Base-by-base conservation (phyloP, 208 protist species). In the Trypanosoma boissoni region DNA sequence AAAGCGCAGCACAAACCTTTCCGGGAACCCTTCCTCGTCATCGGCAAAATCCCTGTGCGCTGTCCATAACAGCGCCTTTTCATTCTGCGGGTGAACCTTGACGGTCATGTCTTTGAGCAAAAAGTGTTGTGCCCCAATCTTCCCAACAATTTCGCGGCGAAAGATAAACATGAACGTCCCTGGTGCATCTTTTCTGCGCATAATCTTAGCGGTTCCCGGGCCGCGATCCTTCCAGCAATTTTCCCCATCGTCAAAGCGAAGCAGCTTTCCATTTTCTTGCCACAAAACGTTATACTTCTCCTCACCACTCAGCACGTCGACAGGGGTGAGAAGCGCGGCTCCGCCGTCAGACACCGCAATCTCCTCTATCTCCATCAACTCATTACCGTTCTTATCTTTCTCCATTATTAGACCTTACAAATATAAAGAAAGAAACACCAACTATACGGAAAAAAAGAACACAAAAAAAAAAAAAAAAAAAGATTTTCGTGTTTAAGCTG, bases 221-320 rank as follows among this genome's bases (percentile, higher is more conserved):
- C 87, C 92, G 41, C 92, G 80, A 75, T 97, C 92, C 77, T 95
- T 97, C 92, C 92, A 97, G 64, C 74, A 57, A 58, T 97, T 97
- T 69, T 95, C 89, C 27, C 87, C 92, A 58, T 97, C 88, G 44
- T 97, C 88, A 57, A 97, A 97, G 51, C 92, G 88, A 29, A 92
- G 68, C 20, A 95, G 74, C 76, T 94, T 94, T 34, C 64, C 80
- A 8, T 59, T 63, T 43, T 83, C 62, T 61, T 91, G 68, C 76
- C 78, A 97, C 3, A 86, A 58, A 3, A 84, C 32, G 49, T 91
- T 72, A 53, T 80, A 92, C 51, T 85, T 75, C 53, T 97, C 88
- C 68, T 94, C 88, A 27, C 86, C 92, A 51, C 68, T 94, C 62
- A 85, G 88, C 41, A 92, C 74, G 1, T 94, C 84, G 0, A 95